Conservation (phyloP, 441 rosid genomes). For the Gossypium gossypioides region DNA sequence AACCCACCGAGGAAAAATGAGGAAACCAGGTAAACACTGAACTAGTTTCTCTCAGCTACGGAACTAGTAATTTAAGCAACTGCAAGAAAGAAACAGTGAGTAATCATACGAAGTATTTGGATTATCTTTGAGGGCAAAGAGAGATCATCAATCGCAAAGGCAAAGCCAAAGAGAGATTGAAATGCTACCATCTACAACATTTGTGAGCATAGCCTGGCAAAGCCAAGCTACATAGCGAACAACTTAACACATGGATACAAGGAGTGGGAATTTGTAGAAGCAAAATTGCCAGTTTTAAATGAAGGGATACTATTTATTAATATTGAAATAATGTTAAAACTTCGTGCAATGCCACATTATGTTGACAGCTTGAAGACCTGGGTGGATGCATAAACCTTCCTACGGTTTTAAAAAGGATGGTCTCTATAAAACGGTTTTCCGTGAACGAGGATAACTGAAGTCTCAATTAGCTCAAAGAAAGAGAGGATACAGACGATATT, state of each 20-base stretch:
- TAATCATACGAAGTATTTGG: conserved; percentile 34
- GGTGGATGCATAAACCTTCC: neutral
- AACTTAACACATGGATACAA: no score
- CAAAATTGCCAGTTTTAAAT: neutral
- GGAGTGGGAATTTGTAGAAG: neutral
- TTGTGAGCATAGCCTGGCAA: conserved; percentile 86
- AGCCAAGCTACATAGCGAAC: conserved; percentile 62
- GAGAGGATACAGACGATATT: no score
- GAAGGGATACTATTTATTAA: neutral
- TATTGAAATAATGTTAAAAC: neutral
- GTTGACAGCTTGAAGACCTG: neutral
- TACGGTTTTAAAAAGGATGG: neutral
- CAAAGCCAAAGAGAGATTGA: conserved; percentile 68
- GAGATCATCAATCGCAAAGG: conserved; percentile 56
- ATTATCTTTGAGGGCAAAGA: conserved; percentile 42
- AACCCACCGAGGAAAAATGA: neutral
- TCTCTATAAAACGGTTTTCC: neutral
- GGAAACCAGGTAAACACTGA: conserved; percentile 22
- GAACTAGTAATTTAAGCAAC: conserved; percentile 78
- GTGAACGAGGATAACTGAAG: no score
- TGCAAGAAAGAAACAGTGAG: conserved; percentile 43
- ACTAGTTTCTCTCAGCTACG: conserved; percentile 72
- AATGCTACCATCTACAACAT: conserved; percentile 74
- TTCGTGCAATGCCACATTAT: neutral
- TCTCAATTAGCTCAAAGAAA: no score